A percentile compares a stretch with the other conserved stretches of the same genome.
These are phyloP conservation scores for Cephalotrichum gorgonifer DNA, from an alignment of 2,329 filamentous ascomycete genomes.

Conservation along the genomic window DNA sequence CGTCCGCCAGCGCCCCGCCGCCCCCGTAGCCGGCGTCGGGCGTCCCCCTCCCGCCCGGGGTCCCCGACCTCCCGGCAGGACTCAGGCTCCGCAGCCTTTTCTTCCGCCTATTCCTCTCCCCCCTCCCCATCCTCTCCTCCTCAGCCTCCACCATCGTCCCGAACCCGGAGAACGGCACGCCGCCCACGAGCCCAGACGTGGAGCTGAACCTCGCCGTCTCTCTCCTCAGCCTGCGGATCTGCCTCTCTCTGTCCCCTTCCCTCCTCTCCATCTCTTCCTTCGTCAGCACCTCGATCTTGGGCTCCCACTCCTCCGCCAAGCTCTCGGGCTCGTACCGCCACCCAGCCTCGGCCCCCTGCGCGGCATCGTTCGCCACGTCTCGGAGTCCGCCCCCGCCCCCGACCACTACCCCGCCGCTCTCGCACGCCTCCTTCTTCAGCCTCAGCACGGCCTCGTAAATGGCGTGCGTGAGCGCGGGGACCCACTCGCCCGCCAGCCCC, in stretches of 20 bases:
- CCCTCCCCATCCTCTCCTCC: slow-evolving; percentile 81
- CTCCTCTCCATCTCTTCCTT: slow-evolving; percentile 98
- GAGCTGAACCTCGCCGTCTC: slow-evolving; percentile 91
- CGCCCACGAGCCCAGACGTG: slow-evolving; percentile 68
- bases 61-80: slow-evolving; percentile 44
- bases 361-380: slow-evolving; percentile 83
- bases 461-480: slow-evolving; percentile 85
- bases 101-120: slow-evolving; percentile 93
- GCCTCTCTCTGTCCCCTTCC: slow-evolving; percentile 85
- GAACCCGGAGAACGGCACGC: slow-evolving; percentile 50
- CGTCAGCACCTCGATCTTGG: slow-evolving; percentile 68
- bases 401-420: slow-evolving; percentile 78
- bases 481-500: slow-evolving; percentile 84
- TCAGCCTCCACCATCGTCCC: slow-evolving; percentile 45
- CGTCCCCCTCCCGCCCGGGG: slow-evolving; percentile 64
- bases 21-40: slow-evolving; percentile 70
- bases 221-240: slow-evolving; percentile 74
- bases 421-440: slow-evolving; percentile 92
- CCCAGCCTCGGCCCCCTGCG: slow-evolving; percentile 70
- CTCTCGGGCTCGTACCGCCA: slow-evolving; percentile 95
- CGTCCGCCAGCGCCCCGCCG: slow-evolving; percentile 59
- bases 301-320: slow-evolving; percentile 74
- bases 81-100: slow-evolving; percentile 81
- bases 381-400: slow-evolving; percentile 51
- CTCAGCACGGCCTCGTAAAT: slow-evolving; percentile 93